phyloP scores from a whole-genome alignment of 805 yeast genomes.

The Starmerella khaoyaiensis region DNA sequence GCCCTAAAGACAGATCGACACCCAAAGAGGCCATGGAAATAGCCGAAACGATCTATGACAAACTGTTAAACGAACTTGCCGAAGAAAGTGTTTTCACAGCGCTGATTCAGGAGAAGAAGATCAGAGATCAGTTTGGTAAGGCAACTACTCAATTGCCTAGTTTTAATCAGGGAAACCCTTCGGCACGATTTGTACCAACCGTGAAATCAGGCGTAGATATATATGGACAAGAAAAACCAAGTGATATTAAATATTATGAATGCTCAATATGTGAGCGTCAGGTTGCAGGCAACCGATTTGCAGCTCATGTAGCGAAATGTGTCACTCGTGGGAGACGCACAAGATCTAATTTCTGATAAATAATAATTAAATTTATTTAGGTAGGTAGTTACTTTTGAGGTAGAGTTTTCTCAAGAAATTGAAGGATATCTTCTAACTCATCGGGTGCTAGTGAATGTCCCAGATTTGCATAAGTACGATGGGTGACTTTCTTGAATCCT shows the following conservation, averaged over 20 bases:
- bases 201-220: slow-evolving; percentile 30
- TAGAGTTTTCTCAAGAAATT: slow-evolving; percentile 33
- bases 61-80: slow-evolving; percentile 25
- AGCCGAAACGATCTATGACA: slow-evolving; percentile 11
- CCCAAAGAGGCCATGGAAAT: slow-evolving; percentile 3
- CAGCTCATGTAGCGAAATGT: slow-evolving; percentile 86
- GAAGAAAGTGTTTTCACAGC: slow-evolving; percentile 28
- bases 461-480: slow-evolving; percentile 47
- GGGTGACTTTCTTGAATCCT: slow-evolving; percentile 35
- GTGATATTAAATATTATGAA: slow-evolving; percentile 51
- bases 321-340: slow-evolving; percentile 41
- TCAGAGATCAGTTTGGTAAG: slow-evolving; percentile 27
- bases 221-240: slow-evolving; percentile 31
- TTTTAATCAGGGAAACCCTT: slow-evolving; percentile 18
- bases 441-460: slow-evolving; percentile 56
- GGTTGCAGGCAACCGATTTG: slow-evolving; percentile 83
- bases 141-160: slow-evolving; percentile 17
- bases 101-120: slow-evolving; percentile 25
- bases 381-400: slow-evolving; percentile 1
- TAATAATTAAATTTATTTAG: background rate
- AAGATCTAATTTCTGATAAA: slow-evolving; percentile 7
- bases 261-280: slow-evolving; percentile 76
- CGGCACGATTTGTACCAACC: slow-evolving; percentile 19
- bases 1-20: too few species aligned
- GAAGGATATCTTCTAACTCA: slow-evolving; percentile 46